These are phyloP conservation scores for Emericellopsis atlantica DNA, from an alignment of 2,329 filamentous ascomycete species.

Conservation along the genomic window DNA sequence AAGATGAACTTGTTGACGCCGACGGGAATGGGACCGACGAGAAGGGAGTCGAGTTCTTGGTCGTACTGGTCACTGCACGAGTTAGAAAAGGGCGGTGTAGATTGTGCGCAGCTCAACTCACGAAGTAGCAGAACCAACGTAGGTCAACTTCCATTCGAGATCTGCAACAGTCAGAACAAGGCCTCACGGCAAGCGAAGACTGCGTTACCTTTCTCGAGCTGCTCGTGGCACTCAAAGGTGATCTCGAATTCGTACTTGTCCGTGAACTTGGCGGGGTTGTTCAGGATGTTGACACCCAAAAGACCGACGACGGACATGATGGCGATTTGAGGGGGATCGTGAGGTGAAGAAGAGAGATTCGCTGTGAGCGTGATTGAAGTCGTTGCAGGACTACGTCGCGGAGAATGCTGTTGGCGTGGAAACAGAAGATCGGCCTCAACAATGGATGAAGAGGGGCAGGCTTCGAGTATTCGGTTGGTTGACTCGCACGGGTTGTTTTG, in stretches of 20 bases:
- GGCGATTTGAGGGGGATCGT: constrained; percentile 3
- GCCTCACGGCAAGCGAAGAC: background rate
- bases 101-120: constrained; percentile 33
- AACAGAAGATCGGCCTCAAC: too few relatives aligned
- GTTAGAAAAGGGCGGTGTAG: constrained; percentile 5
- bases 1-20: constrained; percentile 99
- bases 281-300: constrained; percentile 86
- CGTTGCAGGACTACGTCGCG: too few relatives aligned
- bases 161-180: constrained; percentile 30
- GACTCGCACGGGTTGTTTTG: too few relatives aligned
- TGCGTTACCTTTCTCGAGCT: constrained; percentile 71
- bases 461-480: too few relatives aligned
- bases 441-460: too few relatives aligned
- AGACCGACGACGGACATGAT: constrained; percentile 92
- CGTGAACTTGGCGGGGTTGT: constrained; percentile 92
- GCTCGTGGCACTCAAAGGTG: constrained; percentile 94
- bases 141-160: constrained; percentile 98
- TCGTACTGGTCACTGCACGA: constrained; percentile 75
- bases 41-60: constrained; percentile 92
- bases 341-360: background rate
- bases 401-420: too few relatives aligned
- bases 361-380: too few relatives aligned
- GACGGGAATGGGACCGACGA: constrained; percentile 93
- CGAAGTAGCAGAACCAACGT: constrained; percentile 96
- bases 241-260: constrained; percentile 96